Evolutionary conservation across 2,329 filamentous ascomycete species (phyloP).

Genomic region (Zymoseptoria brevis): DNA sequence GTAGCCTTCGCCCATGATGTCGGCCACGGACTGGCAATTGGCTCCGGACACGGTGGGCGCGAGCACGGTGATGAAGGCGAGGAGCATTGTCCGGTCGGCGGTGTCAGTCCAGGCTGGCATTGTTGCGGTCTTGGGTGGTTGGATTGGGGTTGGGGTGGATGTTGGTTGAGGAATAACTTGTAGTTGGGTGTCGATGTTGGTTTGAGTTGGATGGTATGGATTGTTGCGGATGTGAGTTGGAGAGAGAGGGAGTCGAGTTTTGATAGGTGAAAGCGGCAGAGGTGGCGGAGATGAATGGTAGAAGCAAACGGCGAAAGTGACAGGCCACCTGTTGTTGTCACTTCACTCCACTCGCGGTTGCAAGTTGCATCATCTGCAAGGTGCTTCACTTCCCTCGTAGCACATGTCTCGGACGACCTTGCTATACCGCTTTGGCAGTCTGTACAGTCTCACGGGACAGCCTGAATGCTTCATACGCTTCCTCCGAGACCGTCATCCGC

Average conservation of each 20-base stretch:
- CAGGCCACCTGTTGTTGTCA: too few species aligned
- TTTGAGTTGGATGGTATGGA: neutral
- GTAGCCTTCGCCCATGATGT: conserved; percentile 4
- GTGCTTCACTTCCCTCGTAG: too few species aligned
- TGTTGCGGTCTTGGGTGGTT: neutral
- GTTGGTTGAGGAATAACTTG: too few species aligned
- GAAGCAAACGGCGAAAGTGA: too few species aligned
- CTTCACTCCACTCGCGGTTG: too few species aligned
- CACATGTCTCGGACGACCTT: too few species aligned
- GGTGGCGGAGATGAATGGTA: too few species aligned
- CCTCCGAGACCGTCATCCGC: too few species aligned
- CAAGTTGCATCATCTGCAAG: too few species aligned
- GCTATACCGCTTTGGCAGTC: too few species aligned
- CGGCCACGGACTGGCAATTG: conserved; percentile 2
- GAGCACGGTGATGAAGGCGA: conserved; percentile 4
- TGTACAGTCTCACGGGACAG: too few species aligned
- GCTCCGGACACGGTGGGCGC: neutral
- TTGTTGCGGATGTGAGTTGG: neutral
- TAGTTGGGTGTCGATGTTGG: neutral
- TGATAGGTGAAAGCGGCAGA: neutral
- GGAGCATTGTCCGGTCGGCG: conserved; percentile 4
- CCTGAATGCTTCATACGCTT: too few species aligned
- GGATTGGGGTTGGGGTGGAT: neutral
- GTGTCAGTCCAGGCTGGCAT: conserved; percentile 8
- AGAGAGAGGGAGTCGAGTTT: neutral